Evolutionary conservation across 495 filamentous ascomycete species (phyloP).

Genomic region (Penicillium roqueforti): DNA sequence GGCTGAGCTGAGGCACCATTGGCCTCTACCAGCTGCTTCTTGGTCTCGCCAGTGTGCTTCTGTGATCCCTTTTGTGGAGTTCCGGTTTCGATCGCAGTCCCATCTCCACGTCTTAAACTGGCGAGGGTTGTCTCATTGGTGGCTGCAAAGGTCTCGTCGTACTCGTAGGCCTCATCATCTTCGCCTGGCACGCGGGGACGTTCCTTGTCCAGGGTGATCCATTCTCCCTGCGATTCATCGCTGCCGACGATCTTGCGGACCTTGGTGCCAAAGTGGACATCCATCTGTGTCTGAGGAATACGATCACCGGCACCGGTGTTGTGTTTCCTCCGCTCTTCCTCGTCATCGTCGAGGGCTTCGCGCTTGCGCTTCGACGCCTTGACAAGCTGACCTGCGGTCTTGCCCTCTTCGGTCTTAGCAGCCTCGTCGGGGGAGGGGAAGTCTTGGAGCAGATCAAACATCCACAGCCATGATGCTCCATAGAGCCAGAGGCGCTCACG

Average conservation of each 20-base stretch:
- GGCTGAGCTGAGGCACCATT: slow-evolving; percentile 21
- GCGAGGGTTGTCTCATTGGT: slow-evolving; percentile 31
- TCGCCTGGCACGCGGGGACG: slow-evolving; percentile 40
- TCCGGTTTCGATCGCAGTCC: slow-evolving; percentile 34
- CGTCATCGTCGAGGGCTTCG: slow-evolving; percentile 31
- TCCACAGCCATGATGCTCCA: slow-evolving; percentile 80
- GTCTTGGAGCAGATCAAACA: slow-evolving; percentile 80
- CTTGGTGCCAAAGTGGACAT: slow-evolving; percentile 55
- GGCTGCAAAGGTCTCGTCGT: slow-evolving; percentile 33
- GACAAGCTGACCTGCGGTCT: slow-evolving; percentile 18
- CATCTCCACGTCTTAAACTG: slow-evolving; percentile 32
- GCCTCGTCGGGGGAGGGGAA: slow-evolving; percentile 45
- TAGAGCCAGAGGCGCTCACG: slow-evolving; percentile 78
- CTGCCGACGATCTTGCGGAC: slow-evolving; percentile 47
- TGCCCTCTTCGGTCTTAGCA: slow-evolving; percentile 21
- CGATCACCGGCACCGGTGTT: slow-evolving; percentile 57
- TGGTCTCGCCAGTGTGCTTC: slow-evolving; percentile 18
- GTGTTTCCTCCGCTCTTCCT: slow-evolving; percentile 35
- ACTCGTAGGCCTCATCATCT: slow-evolving; percentile 44
- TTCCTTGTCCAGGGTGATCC: slow-evolving; percentile 45
- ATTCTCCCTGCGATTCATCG: slow-evolving; percentile 39
- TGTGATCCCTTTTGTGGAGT: slow-evolving; percentile 27
- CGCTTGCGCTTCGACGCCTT: slow-evolving; percentile 46
- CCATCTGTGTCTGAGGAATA: slow-evolving; percentile 54
- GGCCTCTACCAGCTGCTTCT: slow-evolving; percentile 27